Evolutionary conservation across 2,329 filamentous ascomycete genomes (phyloP), one percentile per base, ranked within the genome.

Genomic region (Stachybotrys echinatus): DNA sequence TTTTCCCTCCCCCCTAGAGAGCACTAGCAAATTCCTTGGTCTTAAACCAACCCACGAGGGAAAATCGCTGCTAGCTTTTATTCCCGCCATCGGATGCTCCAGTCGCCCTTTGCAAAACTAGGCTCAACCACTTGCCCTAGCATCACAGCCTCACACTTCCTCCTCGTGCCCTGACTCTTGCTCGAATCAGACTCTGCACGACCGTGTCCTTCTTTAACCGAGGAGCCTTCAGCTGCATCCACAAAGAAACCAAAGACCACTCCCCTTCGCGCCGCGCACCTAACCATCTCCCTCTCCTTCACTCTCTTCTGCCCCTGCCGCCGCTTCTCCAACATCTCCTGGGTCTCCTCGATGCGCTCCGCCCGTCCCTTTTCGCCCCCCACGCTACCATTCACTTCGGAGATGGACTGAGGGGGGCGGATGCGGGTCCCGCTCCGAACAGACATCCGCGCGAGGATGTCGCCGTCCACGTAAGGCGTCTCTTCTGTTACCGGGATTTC

Each of bases 101-200:
- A 84, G 43, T 83, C 74, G 0, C 80, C 80, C 55, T 84, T 85
- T 0, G 80, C 80, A 62, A 77, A 84, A 50, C 76, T 79, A 4
- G 78, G 73, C 59, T 84, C 81, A 1, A 83, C 79, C 4, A 83
- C 76, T 42, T 71, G 72, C 1, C 77, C 78, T 39, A 73, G 69
- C 79, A 83, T 82, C 3, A 84, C 66, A 7, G 79, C 80, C 61
- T 84, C 81, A 50, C 79, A 21, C 21, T 27, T 18, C 14, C 17
- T 21, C 18, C 50, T 53, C 23, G 47, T 50, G 7, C 23, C 50
- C 4, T 1, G 14, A 40, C n/a, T n/a, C 18, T 40, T 19, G 7
- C 17, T 17, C 38, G 38, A 17, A 7, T 17, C 38, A 19, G 7
- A 8, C 14, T 17, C 18, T 6, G 14, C 17, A 7, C 7, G 38